phyloP scores from a whole-genome alignment of 2,329 filamentous ascomycete species.

The Fonsecaea nubica region DNA sequence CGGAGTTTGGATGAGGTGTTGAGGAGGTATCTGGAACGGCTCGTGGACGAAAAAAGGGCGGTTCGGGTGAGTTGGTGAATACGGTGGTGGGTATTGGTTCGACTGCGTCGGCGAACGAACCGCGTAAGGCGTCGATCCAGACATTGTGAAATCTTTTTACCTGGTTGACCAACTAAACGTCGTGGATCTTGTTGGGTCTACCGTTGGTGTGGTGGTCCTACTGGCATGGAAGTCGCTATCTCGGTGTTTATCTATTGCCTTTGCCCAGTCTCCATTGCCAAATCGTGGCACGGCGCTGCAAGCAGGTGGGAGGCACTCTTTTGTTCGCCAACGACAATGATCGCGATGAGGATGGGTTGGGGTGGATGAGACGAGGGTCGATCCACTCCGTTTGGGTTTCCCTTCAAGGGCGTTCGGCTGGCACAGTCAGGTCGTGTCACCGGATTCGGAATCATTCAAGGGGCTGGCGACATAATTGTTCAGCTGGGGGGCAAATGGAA shows the following conservation, averaged over 20 bases:
- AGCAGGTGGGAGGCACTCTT: conserved; percentile 2
- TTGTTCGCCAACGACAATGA: conserved; percentile 4
- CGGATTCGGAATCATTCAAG: conserved; percentile 29
- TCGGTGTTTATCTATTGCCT: conserved; percentile 29
- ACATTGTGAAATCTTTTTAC: conserved; percentile 30
- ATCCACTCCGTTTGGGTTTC: conserved; percentile 8
- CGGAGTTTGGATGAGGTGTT: conserved; percentile 50
- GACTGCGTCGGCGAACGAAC: conserved; percentile 55
- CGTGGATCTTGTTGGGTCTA: conserved; percentile 12
- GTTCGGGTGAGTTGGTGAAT: conserved; percentile 51
- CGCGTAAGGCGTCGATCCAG: conserved; percentile 48
- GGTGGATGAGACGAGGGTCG: conserved; percentile 7
- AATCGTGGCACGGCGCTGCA: conserved; percentile 7
- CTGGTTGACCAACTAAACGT: background rate
- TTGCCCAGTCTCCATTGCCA: conserved; percentile 32
- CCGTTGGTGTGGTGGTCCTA: conserved; percentile 11
- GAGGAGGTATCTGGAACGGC: conserved; percentile 42
- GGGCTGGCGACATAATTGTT: conserved; percentile 31
- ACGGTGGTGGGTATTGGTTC: conserved; percentile 50
- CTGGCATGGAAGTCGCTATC: conserved; percentile 7
- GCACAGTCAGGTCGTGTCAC: conserved; percentile 34
- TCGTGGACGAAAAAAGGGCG: conserved; percentile 54
- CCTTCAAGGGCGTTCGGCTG: conserved; percentile 15
- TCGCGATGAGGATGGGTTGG: conserved; percentile 12
- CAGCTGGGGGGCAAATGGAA: conserved; percentile 17